Base-by-base conservation (phyloP, 2,329 filamentous ascomycete species). In the Colletotrichum liriopes region DNA sequence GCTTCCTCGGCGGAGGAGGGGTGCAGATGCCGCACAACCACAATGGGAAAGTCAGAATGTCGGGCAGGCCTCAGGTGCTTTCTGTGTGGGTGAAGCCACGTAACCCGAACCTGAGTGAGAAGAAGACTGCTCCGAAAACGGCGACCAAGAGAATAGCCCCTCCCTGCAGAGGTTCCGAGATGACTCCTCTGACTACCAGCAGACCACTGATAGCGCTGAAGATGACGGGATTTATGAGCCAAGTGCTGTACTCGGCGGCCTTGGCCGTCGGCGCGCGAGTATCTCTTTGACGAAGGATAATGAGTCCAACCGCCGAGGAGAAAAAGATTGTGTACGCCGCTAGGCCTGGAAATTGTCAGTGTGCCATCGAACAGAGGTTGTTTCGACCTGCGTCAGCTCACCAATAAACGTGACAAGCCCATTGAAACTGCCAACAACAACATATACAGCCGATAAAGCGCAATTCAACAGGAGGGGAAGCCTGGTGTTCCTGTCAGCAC, bases 61-160 rank as follows among this genome's bases (percentile, higher is more conserved):
- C 49, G 61, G 61, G 67, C 55, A 56, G 26, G 16, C n/a, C 39
- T 67, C 41, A 73, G 56, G 49, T 47, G 37, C 49, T 16, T 18
- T 58, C 71, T 37, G 61, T 45, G 35, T 67, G 62, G 26, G 52
- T 63, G 61, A 75, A 71, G 64, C 74, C 76, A 54, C 75, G 76
- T 71, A 71, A 69, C 72, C 76, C 73, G 65, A 77, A 75, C 62
- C 67, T 77, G 55, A 75, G 69, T 45, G 52, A 74, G 69, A 78
- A 76, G 20, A 75, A 70, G 65, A 66, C 77, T 65, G 79, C 67
- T 68, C 77, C 77, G 16, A 78, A 70, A 12, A 75, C 56, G 67
- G 76, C 76, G 74, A 78, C 77, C 59, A 75, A 75, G 62, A 79
- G 35, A 60, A 81, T 78, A 55, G 73, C 69, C 51, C 77, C 76